Conservation (phyloP, 192 early-diverging fungal species). For the Coemansia sp. region DNA sequence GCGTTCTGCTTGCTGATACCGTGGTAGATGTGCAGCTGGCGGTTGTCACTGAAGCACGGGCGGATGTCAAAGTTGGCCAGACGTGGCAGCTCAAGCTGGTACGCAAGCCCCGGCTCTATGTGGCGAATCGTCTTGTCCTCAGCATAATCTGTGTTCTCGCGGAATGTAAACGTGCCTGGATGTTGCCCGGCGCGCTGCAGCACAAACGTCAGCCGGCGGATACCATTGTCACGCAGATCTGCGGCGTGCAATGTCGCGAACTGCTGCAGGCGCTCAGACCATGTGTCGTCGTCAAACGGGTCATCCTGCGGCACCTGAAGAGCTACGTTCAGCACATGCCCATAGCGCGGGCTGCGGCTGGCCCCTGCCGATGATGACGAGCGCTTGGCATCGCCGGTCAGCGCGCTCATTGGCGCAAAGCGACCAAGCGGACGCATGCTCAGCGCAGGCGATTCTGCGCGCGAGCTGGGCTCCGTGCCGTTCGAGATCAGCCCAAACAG, state of each 20-base stretch:
- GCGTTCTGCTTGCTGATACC: conserved; percentile 92
- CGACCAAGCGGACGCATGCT: conserved; percentile 22
- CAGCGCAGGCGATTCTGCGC: conserved; percentile 45
- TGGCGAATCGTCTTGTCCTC: conserved; percentile 97
- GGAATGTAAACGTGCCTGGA: conserved; percentile 96
- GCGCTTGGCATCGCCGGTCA: conserved; percentile 21
- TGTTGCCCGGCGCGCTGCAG: conserved; percentile 78
- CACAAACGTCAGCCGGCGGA: conserved; percentile 90
- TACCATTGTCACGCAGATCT: conserved; percentile 68
- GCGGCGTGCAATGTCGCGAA: conserved; percentile 61
- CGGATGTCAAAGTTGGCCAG: conserved; percentile 95
- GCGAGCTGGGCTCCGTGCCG: conserved; percentile 43
- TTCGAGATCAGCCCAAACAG: conserved; percentile 63
- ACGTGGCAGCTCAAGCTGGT: conserved; percentile 92
- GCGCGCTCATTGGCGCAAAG: conserved; percentile 50
- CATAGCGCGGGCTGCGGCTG: conserved; percentile 42
- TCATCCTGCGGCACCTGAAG: conserved; percentile 62
- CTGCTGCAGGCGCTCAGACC: conserved; percentile 60
- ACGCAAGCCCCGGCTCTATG: conserved; percentile 97
- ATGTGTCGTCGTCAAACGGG: conserved; percentile 67
- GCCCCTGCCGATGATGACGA: conserved; percentile 21
- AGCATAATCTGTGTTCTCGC: conserved; percentile 74
- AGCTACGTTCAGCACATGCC: conserved; percentile 86
- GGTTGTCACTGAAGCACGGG: conserved; percentile 91
- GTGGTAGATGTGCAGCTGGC: conserved; percentile 96